Evolutionary conservation across 2,329 filamentous ascomycete genomes (phyloP), one percentile per base, ranked within the genome.

Genomic region (Drechslerella dactyloides): DNA sequence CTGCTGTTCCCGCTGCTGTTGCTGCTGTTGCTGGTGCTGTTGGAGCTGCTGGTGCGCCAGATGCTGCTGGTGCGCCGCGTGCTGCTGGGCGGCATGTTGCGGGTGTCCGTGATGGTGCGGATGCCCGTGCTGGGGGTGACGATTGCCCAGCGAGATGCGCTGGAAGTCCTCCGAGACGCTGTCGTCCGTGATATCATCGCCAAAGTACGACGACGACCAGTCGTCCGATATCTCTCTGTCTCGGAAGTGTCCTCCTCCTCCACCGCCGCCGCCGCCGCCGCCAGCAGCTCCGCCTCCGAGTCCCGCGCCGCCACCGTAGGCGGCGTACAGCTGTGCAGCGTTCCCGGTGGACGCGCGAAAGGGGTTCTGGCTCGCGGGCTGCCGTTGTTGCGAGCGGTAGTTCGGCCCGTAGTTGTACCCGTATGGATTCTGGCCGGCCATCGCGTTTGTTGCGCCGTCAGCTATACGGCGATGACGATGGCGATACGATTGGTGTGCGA

Each of bases 131-230:
- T n/a, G n/a, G n/a, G 50, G 52, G 17, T 57, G 53, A 13, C 54
- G 23, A 4, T 50, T 50, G 23, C 52, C 27, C 15, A 70, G 21
- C 1, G 66, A 70, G 7, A 70, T 56, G 1, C 66, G 59, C 59
- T 70, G 66, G 27, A 70, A 70, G 33, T 70, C 66, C 27, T 70
- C 66, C 48, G 66, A 70, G 40, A 70, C 66, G 50, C 66, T 70
- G 33, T 70, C 66, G 50, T 70, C 66, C 27, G 66, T 70, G n/a
- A 59, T 55, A 27, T 62, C 61, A 13, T 70, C 66, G 54, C 52
- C 59, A 58, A 58, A 62, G 30, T 64, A 70, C n/a, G 59, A 58
- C 5, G 65, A 62, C 37, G 66, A 70, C 66, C 66, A 70, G 51
- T 70, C 66, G 44, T 70, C 66, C 21, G 66, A 24, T n/a, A 44